Evolutionary conservation across 306 rosid species (phyloP).

Genomic region (Corylus heterophylla): DNA sequence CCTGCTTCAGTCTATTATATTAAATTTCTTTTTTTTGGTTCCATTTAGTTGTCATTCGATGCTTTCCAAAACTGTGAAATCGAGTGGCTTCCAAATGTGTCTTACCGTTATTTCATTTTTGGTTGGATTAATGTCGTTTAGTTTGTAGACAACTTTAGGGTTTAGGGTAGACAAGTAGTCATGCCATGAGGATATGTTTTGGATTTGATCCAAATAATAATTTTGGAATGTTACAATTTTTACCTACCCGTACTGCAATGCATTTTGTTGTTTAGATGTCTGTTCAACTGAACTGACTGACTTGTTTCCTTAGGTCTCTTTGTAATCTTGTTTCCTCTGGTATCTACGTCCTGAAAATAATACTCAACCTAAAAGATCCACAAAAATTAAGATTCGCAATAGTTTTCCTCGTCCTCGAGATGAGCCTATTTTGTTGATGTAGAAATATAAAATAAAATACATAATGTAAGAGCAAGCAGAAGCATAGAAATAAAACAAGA

Average conservation of each 20-base stretch:
- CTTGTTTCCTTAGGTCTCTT: neutral
- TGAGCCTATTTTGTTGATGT: too few relatives aligned
- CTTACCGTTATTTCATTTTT: neutral
- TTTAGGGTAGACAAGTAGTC: too few relatives aligned
- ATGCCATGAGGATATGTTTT: neutral
- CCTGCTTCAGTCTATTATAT: neutral
- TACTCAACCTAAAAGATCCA: too few relatives aligned
- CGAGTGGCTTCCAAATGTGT: neutral
- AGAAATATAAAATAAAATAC: too few relatives aligned
- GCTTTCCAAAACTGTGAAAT: too few relatives aligned
- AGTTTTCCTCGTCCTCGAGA: too few relatives aligned
- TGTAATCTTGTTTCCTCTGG: neutral
- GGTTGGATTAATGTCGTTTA: neutral
- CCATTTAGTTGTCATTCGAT: neutral
- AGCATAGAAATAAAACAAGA: too few relatives aligned
- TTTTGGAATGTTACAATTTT: neutral
- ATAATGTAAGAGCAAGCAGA: too few relatives aligned
- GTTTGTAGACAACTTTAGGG: neutral
- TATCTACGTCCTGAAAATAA: neutral
- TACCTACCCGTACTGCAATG: neutral
- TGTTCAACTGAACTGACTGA: too few relatives aligned
- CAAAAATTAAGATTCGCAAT: too few relatives aligned
- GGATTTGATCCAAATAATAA: neutral
- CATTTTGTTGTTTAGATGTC: constrained; percentile 17
- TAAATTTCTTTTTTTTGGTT: neutral